Evolutionary conservation across 2,329 filamentous ascomycete species (phyloP), one percentile per base, ranked within the genome.

Genomic region (Pestalotiopsis fici): DNA sequence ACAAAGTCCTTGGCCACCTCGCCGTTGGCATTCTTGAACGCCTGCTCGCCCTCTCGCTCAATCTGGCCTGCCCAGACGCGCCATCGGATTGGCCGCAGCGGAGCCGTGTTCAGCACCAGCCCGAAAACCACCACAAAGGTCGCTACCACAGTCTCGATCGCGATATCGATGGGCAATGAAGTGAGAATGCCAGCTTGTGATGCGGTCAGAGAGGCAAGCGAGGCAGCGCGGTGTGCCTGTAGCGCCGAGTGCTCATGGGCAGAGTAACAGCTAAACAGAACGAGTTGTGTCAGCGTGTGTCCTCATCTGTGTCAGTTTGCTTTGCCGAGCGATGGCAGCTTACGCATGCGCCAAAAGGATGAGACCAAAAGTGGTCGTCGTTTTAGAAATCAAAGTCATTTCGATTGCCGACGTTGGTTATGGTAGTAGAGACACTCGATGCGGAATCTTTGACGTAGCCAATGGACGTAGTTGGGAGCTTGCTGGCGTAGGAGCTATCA

Each of bases 201-300:
- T 28, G 82, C 75, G 3, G 82, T 74, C 55, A 84, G 78, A 35
- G 83, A 81, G 56, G 83, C 78, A 65, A 84, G 79, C 39, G 84
- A 83, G 63, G 85, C 83, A 64, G 79, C 77, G 65, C 82, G 81
- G 72, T 85, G 85, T 66, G 90, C 87, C 73, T 90, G 88, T 62
- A 97, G 87, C 25, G 90, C 86, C 6, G 93, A 92, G 82, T 97
- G 93, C 82, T 99, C 96, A 80, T 97, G 93, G 59, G 95, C 94
- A 64, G 96, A 99, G 82, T 98, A 99, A 82, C 95, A 97, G 71
- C 96, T 99, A 77, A 65, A 37, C 13, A 6, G 31, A 18, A 47
- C 12, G 55, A n/a, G 27, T 65, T 62, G 60, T 62, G 60, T 66
- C 62, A 66, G 64, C 37, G 9, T 35, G 21, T 18, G 31, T 39